phyloP scores from a whole-genome alignment of 2,329 filamentous ascomycete species.

The Lizonia empirigonia region DNA sequence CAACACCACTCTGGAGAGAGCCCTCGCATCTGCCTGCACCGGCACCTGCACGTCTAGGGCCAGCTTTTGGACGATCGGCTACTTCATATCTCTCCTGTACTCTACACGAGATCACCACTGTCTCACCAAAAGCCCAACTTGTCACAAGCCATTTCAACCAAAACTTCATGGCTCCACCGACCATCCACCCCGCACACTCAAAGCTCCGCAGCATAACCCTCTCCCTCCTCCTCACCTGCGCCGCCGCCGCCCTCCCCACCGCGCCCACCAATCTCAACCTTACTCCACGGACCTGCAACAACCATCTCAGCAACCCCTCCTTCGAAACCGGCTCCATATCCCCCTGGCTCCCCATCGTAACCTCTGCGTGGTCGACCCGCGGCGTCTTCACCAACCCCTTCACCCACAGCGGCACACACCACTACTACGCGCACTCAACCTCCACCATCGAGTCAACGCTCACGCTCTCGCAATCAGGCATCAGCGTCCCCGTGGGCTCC shows the following conservation, averaged over 20 bases:
- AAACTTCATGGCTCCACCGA: neutral
- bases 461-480: conserved; percentile 1
- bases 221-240: neutral
- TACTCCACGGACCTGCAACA: neutral
- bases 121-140: neutral
- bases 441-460: conserved; percentile 1
- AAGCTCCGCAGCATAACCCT: neutral
- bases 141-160: neutral
- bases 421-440: conserved; percentile 1
- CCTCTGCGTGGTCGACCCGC: conserved; percentile 3
- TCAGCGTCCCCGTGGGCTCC: neutral
- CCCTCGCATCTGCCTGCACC: neutral
- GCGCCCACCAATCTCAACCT: neutral
- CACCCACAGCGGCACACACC: neutral
- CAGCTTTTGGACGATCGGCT: neutral
- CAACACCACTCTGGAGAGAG: too few relatives aligned
- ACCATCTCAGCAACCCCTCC: conserved; percentile 7
- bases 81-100: neutral
- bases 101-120: neutral
- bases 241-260: neutral
- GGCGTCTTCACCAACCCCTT: neutral
- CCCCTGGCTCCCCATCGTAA: conserved; percentile 10
- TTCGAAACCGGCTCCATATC: conserved; percentile 1
- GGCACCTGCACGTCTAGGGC: too few relatives aligned
- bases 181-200: neutral